These are phyloP conservation scores for Inga oerstediana DNA, from an alignment of 306 rosid species.

Conservation along the genomic window DNA sequence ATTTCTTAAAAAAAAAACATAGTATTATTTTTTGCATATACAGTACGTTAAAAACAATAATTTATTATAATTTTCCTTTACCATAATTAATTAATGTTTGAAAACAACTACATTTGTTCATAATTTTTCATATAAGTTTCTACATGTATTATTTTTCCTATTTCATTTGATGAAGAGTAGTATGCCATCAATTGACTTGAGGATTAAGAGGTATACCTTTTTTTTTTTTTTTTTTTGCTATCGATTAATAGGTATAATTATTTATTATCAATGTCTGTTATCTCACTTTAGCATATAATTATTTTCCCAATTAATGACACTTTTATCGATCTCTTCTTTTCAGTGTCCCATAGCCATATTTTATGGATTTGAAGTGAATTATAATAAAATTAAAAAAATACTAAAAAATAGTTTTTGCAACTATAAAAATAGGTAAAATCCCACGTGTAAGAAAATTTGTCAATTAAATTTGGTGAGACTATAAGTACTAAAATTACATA, in stretches of 20 bases:
- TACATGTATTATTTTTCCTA: no score
- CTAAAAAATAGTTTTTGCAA: neutral
- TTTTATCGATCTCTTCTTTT: neutral
- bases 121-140: no score
- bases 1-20: no score
- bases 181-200: neutral
- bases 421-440: neutral
- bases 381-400: neutral
- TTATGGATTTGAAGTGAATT: neutral
- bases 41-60: no score
- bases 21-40: no score
- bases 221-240: no score
- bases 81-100: no score
- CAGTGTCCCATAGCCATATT: neutral
- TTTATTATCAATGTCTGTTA: neutral
- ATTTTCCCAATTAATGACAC: neutral
- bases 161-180: neutral
- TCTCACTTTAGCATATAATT: neutral
- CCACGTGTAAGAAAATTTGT: no score
- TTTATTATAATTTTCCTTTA: no score
- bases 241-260: neutral
- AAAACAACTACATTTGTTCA: no score
- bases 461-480: no score
- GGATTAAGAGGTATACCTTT: neutral
- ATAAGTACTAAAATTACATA: no score